Base-by-base conservation (phyloP, 257 asterid genomes). In the Thymus quinquecostatus region DNA sequence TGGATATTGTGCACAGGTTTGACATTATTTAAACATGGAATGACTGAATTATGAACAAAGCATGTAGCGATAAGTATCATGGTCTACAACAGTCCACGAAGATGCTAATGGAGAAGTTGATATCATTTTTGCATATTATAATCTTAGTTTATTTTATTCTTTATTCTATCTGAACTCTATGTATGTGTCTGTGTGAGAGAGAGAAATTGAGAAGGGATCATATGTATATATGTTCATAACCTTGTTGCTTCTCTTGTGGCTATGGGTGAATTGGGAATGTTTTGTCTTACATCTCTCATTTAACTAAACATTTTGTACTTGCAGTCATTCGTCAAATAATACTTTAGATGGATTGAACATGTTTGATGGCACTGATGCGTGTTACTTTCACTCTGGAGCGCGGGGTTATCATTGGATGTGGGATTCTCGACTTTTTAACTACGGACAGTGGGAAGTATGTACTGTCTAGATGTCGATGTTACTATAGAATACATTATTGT, bases 1-100 rank as follows among this genome's bases (percentile, higher is more conserved):
- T 95, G 99, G 99, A 95, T 82, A 89, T 95, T 62, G 99, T 95
- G 77, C 99, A 95, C 88, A 95, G 99, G 99, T 95, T 75, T 51
- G n/a, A 59, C 32, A 47, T 79, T 78, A 74, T 36, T 28, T 53
- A 44, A 56, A 21, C 38, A 41, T 30, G 57, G 64, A 63, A 62
- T 79, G 47, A 62, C 49, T 64, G 66, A 71, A 58, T 47, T 38
- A 71, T 71, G 50, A 67, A 64, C 59, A 69, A 6, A 9, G 63
- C 57, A 13, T 70, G 43, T 59, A 28, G 61, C 68, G 36, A 21
- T 45, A 32, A 62, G 53, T 54, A 33, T 77, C 44, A 13, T 76
- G 72, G 44, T 64, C 74, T 57, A 36, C 41, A 4, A 33, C 58
- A 54, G 69, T 49, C 67, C 58, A 71, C 47, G 47, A 6, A 36